Percentiles rank a stretch among this genome's conserved stretches.
These are phyloP conservation scores for Mimosa pudica DNA, from an alignment of 306 rosid genomes.

Conservation along the genomic window DNA sequence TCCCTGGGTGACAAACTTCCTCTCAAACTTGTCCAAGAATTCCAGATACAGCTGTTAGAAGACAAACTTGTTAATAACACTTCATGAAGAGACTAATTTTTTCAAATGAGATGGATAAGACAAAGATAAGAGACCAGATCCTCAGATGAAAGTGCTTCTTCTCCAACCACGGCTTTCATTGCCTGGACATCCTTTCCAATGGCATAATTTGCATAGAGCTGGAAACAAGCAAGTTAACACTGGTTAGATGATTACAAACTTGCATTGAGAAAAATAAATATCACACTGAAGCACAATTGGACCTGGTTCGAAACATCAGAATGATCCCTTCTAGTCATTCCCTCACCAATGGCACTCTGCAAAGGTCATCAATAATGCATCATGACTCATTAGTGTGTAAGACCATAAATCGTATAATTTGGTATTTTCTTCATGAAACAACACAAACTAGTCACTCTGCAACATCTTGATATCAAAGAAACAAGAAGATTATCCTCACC, in stretches of 20 bases:
- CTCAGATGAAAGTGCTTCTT: slow-evolving; percentile 98
- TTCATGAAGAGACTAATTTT: slow-evolving; percentile 1
- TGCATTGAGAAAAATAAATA: background rate
- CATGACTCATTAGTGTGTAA: background rate
- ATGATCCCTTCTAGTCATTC: slow-evolving; percentile 98
- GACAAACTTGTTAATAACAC: slow-evolving; percentile 11
- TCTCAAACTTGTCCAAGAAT: slow-evolving; percentile 96
- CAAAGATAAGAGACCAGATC: slow-evolving; percentile 69
- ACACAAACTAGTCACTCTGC: background rate
- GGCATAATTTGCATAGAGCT: slow-evolving; percentile 98
- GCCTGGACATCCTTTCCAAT: slow-evolving; percentile 99
- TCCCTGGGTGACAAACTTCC: slow-evolving; percentile 94
- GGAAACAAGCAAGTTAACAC: slow-evolving; percentile 30
- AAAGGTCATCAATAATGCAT: slow-evolving; percentile 30
- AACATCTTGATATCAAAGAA: slow-evolving; percentile 34
- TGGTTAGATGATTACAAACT: slow-evolving; percentile 28
- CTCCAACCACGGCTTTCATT: slow-evolving; percentile 99
- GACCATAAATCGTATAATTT: background rate
- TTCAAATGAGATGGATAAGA: slow-evolving; percentile 13
- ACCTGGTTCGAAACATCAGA: slow-evolving; percentile 99
- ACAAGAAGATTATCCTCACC: slow-evolving; percentile 49
- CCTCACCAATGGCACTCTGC: slow-evolving; percentile 99
- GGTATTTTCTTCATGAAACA: slow-evolving; percentile 12
- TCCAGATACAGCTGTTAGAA: slow-evolving; percentile 81
- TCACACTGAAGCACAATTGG: slow-evolving; percentile 26